Conservation (phyloP, 495 filamentous ascomycete genomes). For the Lasiosphaeris hirsuta region DNA sequence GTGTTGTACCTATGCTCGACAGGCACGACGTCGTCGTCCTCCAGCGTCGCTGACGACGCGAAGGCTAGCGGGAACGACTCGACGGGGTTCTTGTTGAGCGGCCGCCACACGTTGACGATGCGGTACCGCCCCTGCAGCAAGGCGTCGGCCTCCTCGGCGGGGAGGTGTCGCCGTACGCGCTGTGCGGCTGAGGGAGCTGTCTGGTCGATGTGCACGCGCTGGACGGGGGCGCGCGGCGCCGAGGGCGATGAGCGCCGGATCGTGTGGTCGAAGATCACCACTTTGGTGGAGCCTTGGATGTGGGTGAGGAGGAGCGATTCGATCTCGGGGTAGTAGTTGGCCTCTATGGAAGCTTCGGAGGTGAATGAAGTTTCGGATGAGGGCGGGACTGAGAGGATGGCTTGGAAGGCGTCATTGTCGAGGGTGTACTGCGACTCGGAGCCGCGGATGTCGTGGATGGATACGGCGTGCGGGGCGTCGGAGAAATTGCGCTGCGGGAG, state of each 20-base stretch:
- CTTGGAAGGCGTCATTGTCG: constrained; percentile 69
- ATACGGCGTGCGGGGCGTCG: constrained; percentile 40
- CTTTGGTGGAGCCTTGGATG: constrained; percentile 57
- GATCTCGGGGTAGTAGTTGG: constrained; percentile 81
- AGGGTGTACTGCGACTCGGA: constrained; percentile 63
- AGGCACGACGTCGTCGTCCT: constrained; percentile 61
- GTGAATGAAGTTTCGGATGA: constrained; percentile 57
- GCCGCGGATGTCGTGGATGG: constrained; percentile 49
- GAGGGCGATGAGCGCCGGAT: constrained; percentile 59
- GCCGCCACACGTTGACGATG: constrained; percentile 87
- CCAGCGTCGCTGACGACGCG: constrained; percentile 58
- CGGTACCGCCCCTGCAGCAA: constrained; percentile 64
- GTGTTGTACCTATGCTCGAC: constrained; percentile 72
- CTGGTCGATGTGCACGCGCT: constrained; percentile 79
- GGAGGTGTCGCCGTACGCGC: constrained; percentile 63
- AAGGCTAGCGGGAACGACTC: constrained; percentile 67
- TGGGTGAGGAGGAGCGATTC: constrained; percentile 58
- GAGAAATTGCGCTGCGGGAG: constrained; percentile 60
- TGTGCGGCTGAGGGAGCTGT: constrained; percentile 58
- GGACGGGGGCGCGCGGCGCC: constrained; percentile 62
- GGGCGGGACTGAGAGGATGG: constrained; percentile 50
- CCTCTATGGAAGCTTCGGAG: constrained; percentile 59
- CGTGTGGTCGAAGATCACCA: constrained; percentile 86
- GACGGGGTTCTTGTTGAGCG: constrained; percentile 66
- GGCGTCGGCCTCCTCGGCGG: constrained; percentile 49